Conservation (phyloP, 306 rosid genomes). For the Calophaca sinica region DNA sequence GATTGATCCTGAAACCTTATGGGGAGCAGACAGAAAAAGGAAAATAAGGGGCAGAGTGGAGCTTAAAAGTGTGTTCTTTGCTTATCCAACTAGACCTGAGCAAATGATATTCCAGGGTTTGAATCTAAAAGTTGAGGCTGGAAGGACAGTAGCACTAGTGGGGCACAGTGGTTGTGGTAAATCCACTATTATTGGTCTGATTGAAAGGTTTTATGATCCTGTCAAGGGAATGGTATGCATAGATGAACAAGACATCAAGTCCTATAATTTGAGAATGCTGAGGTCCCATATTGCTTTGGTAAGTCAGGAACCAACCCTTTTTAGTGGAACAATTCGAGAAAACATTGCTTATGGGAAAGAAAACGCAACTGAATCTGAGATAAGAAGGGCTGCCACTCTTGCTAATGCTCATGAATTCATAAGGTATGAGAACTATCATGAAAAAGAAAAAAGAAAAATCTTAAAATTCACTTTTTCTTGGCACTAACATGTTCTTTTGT, state of each 20-base stretch:
- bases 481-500: neutral
- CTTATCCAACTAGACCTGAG: slow-evolving; percentile 86
- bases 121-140: slow-evolving; percentile 74
- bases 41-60: slow-evolving; percentile 69
- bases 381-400: slow-evolving; percentile 75
- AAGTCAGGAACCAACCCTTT: slow-evolving; percentile 84
- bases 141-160: slow-evolving; percentile 74
- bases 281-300: slow-evolving; percentile 89
- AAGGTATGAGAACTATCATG: slow-evolving; percentile 57
- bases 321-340: slow-evolving; percentile 76
- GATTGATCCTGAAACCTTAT: slow-evolving; percentile 69
- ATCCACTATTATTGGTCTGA: slow-evolving; percentile 82
- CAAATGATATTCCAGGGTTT: slow-evolving; percentile 80
- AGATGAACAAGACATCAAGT: slow-evolving; percentile 83
- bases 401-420: slow-evolving; percentile 96
- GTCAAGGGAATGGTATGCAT: slow-evolving; percentile 65
- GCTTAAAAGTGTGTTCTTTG: slow-evolving; percentile 71
- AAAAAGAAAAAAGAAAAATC: neutral
- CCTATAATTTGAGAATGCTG: slow-evolving; percentile 67
- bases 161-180: slow-evolving; percentile 93
- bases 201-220: slow-evolving; percentile 92
- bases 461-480: neutral
- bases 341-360: slow-evolving; percentile 82
- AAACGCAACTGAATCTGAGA: slow-evolving; percentile 76
- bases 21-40: slow-evolving; percentile 60